phyloP scores from a whole-genome alignment of 2,329 filamentous ascomycete genomes.

The Myriosclerotinia curreyana region DNA sequence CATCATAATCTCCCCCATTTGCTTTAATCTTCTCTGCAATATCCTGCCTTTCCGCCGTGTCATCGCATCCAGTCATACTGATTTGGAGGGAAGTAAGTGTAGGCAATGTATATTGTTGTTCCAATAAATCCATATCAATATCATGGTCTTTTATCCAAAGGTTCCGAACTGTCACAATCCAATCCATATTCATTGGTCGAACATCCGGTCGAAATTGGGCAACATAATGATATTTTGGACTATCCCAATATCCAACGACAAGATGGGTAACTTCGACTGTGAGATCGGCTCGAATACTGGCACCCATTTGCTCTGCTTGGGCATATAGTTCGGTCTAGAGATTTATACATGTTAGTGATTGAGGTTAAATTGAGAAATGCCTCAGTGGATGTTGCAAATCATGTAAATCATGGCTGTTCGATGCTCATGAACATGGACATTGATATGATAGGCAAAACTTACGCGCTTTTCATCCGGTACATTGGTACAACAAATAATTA shows the following conservation, averaged over 20 bases:
- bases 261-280: slow-evolving; percentile 96
- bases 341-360: slow-evolving; percentile 11
- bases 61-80: slow-evolving; percentile 68
- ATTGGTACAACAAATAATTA: slow-evolving; percentile 84
- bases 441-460: slow-evolving; percentile 39
- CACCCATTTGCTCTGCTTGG: slow-evolving; percentile 77
- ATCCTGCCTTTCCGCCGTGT: slow-evolving; percentile 63
- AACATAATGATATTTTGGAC: slow-evolving; percentile 93
- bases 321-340: slow-evolving; percentile 54
- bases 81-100: slow-evolving; percentile 62
- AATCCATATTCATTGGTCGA: slow-evolving; percentile 74
- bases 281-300: slow-evolving; percentile 81
- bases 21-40: slow-evolving; percentile 63
- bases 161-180: slow-evolving; percentile 76
- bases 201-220: slow-evolving; percentile 86
- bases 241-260: slow-evolving; percentile 83
- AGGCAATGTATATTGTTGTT: slow-evolving; percentile 62
- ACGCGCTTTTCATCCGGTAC: slow-evolving; percentile 77
- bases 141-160: slow-evolving; percentile 78
- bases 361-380: background rate
- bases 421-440: background rate
- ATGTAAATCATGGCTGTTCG: background rate
- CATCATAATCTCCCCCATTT: slow-evolving; percentile 80
- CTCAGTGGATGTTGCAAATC: background rate
- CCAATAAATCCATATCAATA: slow-evolving; percentile 68